Percentiles rank a stretch among this genome's conserved stretches.
Evolutionary conservation across 306 rosid species (phyloP).

Genomic region (Calophaca sinica): DNA sequence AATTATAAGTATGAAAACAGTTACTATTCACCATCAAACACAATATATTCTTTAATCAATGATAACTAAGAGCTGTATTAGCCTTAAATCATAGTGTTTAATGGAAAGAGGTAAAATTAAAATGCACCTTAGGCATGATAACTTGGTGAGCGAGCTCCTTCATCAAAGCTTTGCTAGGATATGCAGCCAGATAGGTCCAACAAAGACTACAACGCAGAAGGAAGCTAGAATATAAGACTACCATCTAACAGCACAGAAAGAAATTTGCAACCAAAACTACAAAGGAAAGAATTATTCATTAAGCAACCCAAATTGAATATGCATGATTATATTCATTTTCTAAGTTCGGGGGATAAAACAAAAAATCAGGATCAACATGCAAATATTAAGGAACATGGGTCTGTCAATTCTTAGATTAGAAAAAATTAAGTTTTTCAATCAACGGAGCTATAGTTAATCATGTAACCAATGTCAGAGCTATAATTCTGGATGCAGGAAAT

Average conservation of each 20-base stretch:
- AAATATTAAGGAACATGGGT: neutral
- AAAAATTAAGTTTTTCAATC: neutral
- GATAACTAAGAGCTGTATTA: neutral
- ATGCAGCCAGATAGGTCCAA: slow-evolving; percentile 15
- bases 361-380: neutral
- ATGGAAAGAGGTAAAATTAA: slow-evolving; percentile 14
- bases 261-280: neutral
- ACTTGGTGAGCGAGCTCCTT: slow-evolving; percentile 22
- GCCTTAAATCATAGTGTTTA: neutral
- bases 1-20: slow-evolving; percentile 16
- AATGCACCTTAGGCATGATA: slow-evolving; percentile 40
- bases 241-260: neutral
- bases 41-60: slow-evolving; percentile 10
- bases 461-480: neutral
- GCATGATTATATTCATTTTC: neutral
- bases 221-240: neutral
- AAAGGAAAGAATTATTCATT: slow-evolving; percentile 2
- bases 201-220: slow-evolving; percentile 25
- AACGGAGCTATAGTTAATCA: neutral
- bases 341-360: neutral
- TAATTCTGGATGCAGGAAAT: neutral
- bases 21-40: neutral
- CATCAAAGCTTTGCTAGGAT: slow-evolving; percentile 5
- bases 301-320: neutral
- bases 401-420: slow-evolving; percentile 15